Percentiles rank a stretch among this genome's conserved stretches.
Conservation (phyloP, 495 filamentous ascomycete genomes). For the Penicillium pancosmium region DNA sequence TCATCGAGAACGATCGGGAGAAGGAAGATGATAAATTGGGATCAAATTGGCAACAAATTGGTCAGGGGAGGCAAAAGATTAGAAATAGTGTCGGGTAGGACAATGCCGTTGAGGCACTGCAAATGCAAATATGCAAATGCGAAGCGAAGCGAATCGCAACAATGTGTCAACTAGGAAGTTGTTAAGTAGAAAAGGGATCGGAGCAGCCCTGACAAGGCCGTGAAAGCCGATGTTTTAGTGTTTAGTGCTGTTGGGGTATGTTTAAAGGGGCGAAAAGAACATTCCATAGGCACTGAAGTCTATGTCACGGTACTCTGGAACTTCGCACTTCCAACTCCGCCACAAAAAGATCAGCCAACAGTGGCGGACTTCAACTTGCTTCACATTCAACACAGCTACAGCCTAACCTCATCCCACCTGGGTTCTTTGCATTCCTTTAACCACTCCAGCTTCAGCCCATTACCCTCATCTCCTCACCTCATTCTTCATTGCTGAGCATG, state of each 20-base stretch:
- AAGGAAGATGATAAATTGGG: conserved; percentile 6
- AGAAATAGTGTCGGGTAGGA: conserved; percentile 6
- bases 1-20: conserved; percentile 19
- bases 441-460: not conserved
- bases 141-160: not conserved
- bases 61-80: not conserved
- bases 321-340: not conserved
- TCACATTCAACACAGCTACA: no score
- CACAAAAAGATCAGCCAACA: no score
- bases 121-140: not conserved
- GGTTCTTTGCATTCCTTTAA: not conserved
- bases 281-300: not conserved
- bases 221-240: not conserved
- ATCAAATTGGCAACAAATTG: not conserved
- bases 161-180: not conserved
- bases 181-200: not conserved
- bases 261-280: conserved; percentile 5
- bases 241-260: not conserved
- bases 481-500: no score
- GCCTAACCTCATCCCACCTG: not conserved
- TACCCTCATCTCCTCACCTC: not conserved
- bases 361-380: no score
- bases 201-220: not conserved
- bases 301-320: not conserved
- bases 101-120: not conserved